These are phyloP conservation scores for Schrenkiella parvula DNA, from an alignment of 345 rosid species.

Conservation along the genomic window DNA sequence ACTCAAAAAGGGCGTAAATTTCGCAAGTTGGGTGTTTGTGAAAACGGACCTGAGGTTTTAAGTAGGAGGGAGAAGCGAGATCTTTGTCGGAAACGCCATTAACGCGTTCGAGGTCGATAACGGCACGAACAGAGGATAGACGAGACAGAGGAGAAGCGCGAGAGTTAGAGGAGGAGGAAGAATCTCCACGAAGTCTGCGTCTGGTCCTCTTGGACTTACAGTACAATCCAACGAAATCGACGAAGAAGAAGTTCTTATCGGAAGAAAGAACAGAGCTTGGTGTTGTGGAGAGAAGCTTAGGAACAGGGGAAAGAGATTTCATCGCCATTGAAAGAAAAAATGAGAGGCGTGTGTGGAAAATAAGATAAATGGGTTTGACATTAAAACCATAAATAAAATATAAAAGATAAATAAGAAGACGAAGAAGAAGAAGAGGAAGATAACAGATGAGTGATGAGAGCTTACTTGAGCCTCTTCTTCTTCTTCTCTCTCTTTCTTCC, in stretches of 20 bases:
- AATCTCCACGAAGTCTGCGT: slow-evolving; percentile 45
- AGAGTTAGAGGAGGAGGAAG: slow-evolving; percentile 26
- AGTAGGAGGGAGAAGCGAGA: slow-evolving; percentile 29
- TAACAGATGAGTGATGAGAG: slow-evolving; percentile 42
- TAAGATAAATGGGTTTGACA: slow-evolving; percentile 24
- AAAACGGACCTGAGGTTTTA: slow-evolving; percentile 48
- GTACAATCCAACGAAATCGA: slow-evolving; percentile 65
- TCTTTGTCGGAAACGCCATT: slow-evolving; percentile 3
- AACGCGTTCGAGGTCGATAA: slow-evolving; percentile 42
- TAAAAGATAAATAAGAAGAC: slow-evolving; percentile 12
- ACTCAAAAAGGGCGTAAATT: neutral
- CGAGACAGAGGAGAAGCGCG: slow-evolving; percentile 35
- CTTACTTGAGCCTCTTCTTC: slow-evolving; percentile 29
- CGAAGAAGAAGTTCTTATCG: slow-evolving; percentile 39
- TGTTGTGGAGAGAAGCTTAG: slow-evolving; percentile 44
- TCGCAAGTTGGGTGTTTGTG: neutral
- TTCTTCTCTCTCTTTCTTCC: slow-evolving; percentile 39
- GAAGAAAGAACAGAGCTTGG: slow-evolving; percentile 46
- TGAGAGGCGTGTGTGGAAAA: slow-evolving; percentile 32
- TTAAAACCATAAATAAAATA: neutral
- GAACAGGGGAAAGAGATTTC: slow-evolving; percentile 48
- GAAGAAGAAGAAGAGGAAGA: slow-evolving; percentile 33
- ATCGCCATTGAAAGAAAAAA: slow-evolving; percentile 35
- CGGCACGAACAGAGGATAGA: slow-evolving; percentile 44
- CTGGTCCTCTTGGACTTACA: slow-evolving; percentile 44